Evolutionary conservation across 2,329 filamentous ascomycete genomes (phyloP), one percentile per base, ranked within the genome.

Genomic region (Rhinocladiella mackenziei): DNA sequence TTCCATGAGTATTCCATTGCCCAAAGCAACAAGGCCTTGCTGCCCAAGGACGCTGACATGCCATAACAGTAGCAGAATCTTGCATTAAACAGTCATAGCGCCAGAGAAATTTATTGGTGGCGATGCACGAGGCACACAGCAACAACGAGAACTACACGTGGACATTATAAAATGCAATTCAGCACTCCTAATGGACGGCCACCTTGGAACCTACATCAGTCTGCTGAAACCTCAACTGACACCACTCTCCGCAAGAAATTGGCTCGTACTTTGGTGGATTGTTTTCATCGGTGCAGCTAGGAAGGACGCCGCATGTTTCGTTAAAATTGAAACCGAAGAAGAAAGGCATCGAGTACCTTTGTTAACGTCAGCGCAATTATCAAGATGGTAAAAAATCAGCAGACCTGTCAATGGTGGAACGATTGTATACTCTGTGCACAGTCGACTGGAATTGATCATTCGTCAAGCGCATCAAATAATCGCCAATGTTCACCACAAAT

Each of bases 241-340:
- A 53, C 51, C 50, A 53, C 11, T 53, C 50, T 2, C 42, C 50
- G 42, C 53, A 53, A 15, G 48, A 51, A 33, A 68, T 75, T 15
- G 75, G 72, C 40, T 71, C 68, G 53, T 78, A 78, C 56, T 72
- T 76, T 23, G 70, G 64, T 0, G 71, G 69, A 39, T 69, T 64
- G 2, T 61, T 58, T 18, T 65, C 64, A n/a, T 65, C 65, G 14
- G 62, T 65, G 39, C 53, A 55, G 14, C 32, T 51, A 1, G 71
- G 66, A 32, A 79, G 65, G 47, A 76, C 72, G 6, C 66, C 64
- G 43, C 70, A 71, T 14, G 70, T 67, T 19, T 70, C 70, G 41
- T 78, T 73, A 36, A 73, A 72, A 51, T 76, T 75, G 43, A 77
- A 69, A 0, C 70, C 71, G 53, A 78, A 73, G 58, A 78, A 78